Evolutionary conservation across 805 yeast species (phyloP).

Genomic region (Isabelozyma pseudorhagii): DNA sequence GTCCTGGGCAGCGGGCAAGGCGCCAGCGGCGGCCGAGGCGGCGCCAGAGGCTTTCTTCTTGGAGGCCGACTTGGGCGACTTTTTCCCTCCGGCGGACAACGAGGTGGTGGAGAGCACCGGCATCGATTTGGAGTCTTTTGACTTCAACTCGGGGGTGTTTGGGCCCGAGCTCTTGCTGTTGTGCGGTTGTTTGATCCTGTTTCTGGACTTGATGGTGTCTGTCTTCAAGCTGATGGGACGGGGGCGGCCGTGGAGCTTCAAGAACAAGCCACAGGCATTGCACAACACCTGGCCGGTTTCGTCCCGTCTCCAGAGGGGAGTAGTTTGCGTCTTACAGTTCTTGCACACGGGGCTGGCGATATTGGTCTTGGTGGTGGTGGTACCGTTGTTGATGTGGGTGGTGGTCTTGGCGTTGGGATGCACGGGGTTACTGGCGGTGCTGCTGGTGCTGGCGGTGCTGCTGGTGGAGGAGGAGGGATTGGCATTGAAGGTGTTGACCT

Average conservation of each 20-base stretch:
- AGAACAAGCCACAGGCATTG: conserved; percentile 89
- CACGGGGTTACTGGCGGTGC: conserved; percentile 28
- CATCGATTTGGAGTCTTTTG: conserved; percentile 35
- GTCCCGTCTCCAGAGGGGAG: conserved; percentile 94
- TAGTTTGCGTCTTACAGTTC: conserved; percentile 88
- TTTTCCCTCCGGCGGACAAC: conserved; percentile 10
- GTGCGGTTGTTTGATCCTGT: conserved; percentile 64
- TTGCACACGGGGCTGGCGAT: conserved; percentile 73
- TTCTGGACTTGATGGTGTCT: conserved; percentile 87
- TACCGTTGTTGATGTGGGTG: conserved; percentile 54
- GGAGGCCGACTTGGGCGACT: conserved; percentile 18
- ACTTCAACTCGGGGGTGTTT: conserved; percentile 55
- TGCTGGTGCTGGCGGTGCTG: conserved; percentile 9
- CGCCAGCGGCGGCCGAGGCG: conserved; percentile 3
- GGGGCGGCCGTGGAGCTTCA: conserved; percentile 88
- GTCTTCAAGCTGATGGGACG: conserved; percentile 90
- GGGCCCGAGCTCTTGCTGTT: conserved; percentile 42
- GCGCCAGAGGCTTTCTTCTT: conserved; percentile 8
- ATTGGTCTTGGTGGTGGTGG: conserved; percentile 62
- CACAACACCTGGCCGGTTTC: conserved; percentile 77
- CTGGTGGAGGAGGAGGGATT: too few species aligned
- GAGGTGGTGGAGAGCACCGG: conserved; percentile 4
- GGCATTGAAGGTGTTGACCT: background rate
- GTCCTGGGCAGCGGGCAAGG: conserved; percentile 4
- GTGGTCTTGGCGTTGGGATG: conserved; percentile 67